Conservation (phyloP, 768 basidiomycete species). For the Mycena chlorophos region DNA sequence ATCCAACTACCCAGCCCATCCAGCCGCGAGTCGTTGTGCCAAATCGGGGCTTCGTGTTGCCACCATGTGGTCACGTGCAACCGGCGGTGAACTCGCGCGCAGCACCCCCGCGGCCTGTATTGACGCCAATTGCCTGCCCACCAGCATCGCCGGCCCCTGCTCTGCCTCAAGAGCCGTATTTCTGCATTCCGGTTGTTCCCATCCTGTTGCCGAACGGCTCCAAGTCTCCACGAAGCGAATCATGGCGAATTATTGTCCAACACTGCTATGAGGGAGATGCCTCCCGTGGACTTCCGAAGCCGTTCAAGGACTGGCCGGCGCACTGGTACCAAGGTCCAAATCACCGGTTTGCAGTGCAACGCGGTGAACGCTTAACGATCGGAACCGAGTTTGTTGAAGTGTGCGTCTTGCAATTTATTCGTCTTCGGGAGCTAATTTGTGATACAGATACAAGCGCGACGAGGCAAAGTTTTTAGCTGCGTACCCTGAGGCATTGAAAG, state of each 20-base stretch:
- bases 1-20: too few species aligned
- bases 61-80: too few species aligned
- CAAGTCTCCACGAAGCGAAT: neutral
- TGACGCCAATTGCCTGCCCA: too few species aligned
- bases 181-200: neutral
- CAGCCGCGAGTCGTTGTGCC: too few species aligned
- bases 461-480: neutral
- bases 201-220: neutral
- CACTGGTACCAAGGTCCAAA: neutral
- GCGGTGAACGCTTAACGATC: neutral
- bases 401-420: neutral
- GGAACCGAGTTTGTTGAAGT: neutral
- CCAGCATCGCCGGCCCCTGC: too few species aligned
- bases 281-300: neutral
- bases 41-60: too few species aligned
- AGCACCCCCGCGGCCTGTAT: neutral
- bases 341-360: neutral
- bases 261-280: constrained; percentile 8
- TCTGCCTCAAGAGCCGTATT: neutral
- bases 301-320: constrained; percentile 13
- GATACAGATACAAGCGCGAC: neutral
- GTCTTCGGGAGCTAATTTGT: neutral
- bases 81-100: too few species aligned
- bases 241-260: constrained; percentile 9
- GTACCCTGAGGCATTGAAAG: constrained; percentile 1